Conservation (phyloP, 1,139 yeast genomes). For the Pichia terricola region DNA sequence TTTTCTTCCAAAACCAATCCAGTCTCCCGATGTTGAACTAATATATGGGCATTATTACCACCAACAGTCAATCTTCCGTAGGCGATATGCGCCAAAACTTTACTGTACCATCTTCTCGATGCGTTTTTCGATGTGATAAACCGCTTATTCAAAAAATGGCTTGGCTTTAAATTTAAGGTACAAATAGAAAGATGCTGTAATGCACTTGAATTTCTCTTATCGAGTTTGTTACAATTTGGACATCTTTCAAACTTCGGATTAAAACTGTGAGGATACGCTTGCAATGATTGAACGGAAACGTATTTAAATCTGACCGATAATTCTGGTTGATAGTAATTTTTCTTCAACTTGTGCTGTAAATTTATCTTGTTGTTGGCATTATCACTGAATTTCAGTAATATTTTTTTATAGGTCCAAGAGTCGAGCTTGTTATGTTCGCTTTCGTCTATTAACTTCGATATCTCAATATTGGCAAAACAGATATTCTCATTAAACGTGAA, state of each 20-base stretch:
- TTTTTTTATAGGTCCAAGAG: conserved; percentile 11
- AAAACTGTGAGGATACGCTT: conserved; percentile 1
- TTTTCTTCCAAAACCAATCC: conserved; percentile 87
- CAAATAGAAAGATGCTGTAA: conserved; percentile 85
- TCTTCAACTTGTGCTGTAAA: not conserved
- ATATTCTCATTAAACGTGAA: conserved; percentile 78
- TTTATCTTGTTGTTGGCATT: conserved; percentile 35
- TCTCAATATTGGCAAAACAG: conserved; percentile 45
- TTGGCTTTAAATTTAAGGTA: conserved; percentile 40
- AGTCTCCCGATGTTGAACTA: conserved; percentile 84
- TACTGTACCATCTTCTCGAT: conserved; percentile 80
- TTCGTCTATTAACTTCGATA: conserved; percentile 13
- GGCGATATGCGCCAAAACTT: conserved; percentile 69
- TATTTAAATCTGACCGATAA: conserved; percentile 55
- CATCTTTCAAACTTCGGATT: conserved; percentile 10
- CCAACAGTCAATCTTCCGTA: conserved; percentile 87
- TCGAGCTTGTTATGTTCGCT: conserved; percentile 3
- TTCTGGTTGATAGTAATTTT: conserved; percentile 38
- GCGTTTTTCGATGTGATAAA: conserved; percentile 80
- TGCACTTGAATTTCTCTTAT: conserved; percentile 37
- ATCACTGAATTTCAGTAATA: conserved; percentile 38
- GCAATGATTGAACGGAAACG: conserved; percentile 27
- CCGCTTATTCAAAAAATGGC: conserved; percentile 44
- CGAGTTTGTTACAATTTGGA: conserved; percentile 11
- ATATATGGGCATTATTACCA: conserved; percentile 83